These are phyloP conservation scores for Prasinococcaceae sp. DNA, from an alignment of 139 green algal genomes.

Conservation along the genomic window DNA sequence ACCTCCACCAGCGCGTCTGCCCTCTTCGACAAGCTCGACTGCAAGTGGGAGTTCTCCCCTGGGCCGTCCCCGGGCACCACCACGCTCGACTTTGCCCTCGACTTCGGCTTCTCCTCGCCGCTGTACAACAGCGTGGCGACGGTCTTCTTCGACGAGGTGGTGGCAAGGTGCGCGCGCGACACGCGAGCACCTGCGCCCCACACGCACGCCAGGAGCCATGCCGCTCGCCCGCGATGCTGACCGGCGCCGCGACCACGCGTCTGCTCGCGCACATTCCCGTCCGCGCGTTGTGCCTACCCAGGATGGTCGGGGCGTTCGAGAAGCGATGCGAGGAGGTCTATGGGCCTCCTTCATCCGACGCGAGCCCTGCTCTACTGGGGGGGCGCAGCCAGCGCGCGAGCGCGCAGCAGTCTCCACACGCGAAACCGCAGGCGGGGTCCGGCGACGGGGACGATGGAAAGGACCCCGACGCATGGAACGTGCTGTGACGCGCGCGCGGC, in stretches of 20 bases:
- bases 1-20: not conserved
- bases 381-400: no score
- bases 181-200: no score
- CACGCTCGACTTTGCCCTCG: conserved; percentile 63
- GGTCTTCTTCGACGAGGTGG: conserved; percentile 49
- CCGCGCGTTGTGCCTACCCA: not conserved
- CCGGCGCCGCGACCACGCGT: not conserved
- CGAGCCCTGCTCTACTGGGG: no score
- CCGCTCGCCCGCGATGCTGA: not conserved
- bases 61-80: conserved; percentile 43
- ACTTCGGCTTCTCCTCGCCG: conserved; percentile 74
- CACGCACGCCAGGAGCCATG: no score
- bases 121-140: conserved; percentile 55
- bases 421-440: no score
- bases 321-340: conserved; percentile 55
- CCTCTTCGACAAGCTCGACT: conserved; percentile 72
- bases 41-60: conserved; percentile 53
- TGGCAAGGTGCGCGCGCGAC: not conserved
- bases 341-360: no score
- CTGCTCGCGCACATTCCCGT: no score
- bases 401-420: no score
- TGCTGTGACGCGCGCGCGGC: no score
- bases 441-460: no score
- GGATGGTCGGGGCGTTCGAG: conserved; percentile 77
- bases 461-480: no score